Evolutionary conservation across 768 basidiomycete genomes (phyloP), one percentile per base, ranked within the genome.

Genomic region (Mycena indigotica): DNA sequence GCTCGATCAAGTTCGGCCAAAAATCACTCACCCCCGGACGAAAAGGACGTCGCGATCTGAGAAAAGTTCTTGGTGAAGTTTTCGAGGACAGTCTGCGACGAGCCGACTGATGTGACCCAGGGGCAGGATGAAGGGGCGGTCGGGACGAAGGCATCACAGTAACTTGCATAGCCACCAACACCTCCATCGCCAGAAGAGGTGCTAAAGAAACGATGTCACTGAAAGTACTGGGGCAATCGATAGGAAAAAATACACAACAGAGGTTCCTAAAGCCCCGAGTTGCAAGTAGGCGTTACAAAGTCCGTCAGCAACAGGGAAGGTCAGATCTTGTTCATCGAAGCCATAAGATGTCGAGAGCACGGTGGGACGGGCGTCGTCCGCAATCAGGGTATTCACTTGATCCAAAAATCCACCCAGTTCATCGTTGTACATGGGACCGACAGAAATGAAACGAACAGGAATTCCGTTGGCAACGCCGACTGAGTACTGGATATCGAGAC

Each of bases 261-360:
- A 77, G 25, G 77, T 67, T 10, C 82, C 83, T 1, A 81, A 75
- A 15, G 73, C 75, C 24, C 80, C 80, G 24, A 83, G 74, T 49
- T 72, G 67, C 1, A 77, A 78, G 30, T 83, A 79, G 16, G 61
- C 56, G 30, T 71, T 67, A 58, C 69, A 72, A 17, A 71, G 52
- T 1, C 40, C 49, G 23, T 66, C 66, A 35, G 28, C 28, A 56
- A 48, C 25, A 28, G 45, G 25, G 1, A 26, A 38, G 21, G 32
- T 15, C 19, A 57, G 38, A 62, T 55, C 35, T 8, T 50, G 13
- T 60, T 66, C 65, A 44, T 61, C 32, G 24, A 52, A 45, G 21
- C 63, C 65, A 29, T 70, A 57, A 0, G 75, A 75, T 1, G 61
- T 62, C 30, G 54, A 55, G 12, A 62, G 32, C 1, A 62, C 57